phyloP scores from a whole-genome alignment of 257 asterid genomes.

The Nicotiana otophora region DNA sequence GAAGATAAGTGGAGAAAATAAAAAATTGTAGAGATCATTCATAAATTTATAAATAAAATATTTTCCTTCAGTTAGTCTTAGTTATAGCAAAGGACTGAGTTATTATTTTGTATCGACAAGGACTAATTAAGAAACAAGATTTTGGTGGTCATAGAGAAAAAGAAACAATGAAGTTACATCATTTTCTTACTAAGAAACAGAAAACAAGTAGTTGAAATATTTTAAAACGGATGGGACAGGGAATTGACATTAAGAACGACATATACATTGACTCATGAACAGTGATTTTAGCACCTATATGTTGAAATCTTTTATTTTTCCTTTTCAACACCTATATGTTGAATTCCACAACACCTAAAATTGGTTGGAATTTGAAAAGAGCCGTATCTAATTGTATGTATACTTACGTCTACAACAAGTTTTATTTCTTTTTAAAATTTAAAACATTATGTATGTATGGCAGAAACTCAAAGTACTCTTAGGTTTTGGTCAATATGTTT shows the following conservation, averaged over 20 bases:
- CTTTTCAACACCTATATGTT: no score
- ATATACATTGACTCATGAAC: neutral
- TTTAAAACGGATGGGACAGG: neutral
- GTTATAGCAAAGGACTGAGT: no score
- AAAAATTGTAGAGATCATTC: no score
- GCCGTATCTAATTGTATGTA: neutral
- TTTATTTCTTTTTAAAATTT: neutral
- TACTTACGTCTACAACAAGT: neutral
- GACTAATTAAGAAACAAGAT: neutral
- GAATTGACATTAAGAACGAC: neutral
- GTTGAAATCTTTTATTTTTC: neutral
- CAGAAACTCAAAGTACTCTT: neutral
- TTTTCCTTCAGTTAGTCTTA: no score
- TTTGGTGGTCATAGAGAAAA: neutral
- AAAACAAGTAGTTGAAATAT: slow-evolving; percentile 6
- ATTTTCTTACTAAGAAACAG: slow-evolving; percentile 5
- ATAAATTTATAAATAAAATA: no score
- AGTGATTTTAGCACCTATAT: neutral
- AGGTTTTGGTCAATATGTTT: slow-evolving; percentile 3
- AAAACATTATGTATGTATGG: neutral
- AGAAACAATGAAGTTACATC: slow-evolving; percentile 3
- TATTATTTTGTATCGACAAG: no score
- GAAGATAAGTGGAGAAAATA: no score
- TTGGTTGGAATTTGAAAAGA: neutral
- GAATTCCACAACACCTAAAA: neutral